Conservation (phyloP, 441 rosid genomes). For the Jatropha podagrica region DNA sequence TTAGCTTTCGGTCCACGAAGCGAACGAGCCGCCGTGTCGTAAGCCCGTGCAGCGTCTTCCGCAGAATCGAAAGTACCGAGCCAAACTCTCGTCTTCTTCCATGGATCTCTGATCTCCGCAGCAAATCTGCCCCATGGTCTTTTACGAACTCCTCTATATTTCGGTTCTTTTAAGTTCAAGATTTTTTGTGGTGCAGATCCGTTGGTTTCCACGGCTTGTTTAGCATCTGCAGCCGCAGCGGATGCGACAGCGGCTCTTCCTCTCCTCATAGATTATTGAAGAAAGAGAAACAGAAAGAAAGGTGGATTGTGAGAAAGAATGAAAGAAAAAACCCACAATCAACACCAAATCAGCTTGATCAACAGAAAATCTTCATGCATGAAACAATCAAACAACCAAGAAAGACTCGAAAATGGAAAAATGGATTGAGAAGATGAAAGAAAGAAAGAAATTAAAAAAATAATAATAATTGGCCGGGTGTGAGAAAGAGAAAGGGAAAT, state of each 20-base stretch:
- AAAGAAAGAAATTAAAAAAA: no score
- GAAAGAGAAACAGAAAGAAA: background rate
- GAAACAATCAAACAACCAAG: background rate
- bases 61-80: constrained; percentile 80
- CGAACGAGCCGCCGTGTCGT: constrained; percentile 64
- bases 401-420: background rate
- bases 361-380: background rate
- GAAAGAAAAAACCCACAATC: constrained; percentile 17
- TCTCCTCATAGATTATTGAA: constrained; percentile 39
- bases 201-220: constrained; percentile 30
- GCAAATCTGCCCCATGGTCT: constrained; percentile 79
- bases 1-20: constrained; percentile 79
- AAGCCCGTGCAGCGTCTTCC: constrained; percentile 74
- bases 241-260: constrained; percentile 43
- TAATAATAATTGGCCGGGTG: no score
- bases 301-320: background rate
- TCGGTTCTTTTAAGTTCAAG: constrained; percentile 34
- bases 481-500: background rate
- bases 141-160: constrained; percentile 76
- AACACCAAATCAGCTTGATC: background rate
- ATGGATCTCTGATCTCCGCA: constrained; percentile 85
- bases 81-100: constrained; percentile 76
- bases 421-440: background rate
- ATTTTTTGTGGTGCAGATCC: constrained; percentile 30
- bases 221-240: constrained; percentile 26